Base-by-base conservation (phyloP, 2,329 filamentous ascomycete species). In the Clonostachys solani region DNA sequence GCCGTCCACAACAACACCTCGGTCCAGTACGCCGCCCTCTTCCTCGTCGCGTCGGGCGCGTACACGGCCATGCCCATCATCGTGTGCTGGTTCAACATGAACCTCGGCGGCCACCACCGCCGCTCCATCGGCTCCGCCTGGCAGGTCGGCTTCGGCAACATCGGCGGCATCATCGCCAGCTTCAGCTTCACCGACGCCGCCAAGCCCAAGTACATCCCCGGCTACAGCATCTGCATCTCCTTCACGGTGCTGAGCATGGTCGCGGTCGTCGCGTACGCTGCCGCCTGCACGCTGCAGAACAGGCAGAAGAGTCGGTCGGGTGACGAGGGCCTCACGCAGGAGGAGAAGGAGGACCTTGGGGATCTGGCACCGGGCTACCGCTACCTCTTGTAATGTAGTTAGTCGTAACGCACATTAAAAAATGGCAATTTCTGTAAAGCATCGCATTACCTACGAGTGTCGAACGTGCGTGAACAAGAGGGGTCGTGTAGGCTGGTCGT, bases 41-140 rank as follows among this genome's bases (percentile, higher is more conserved):
- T 95, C 72, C 72, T 96, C 33, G 81, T 95, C 44, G 86, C 88
- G 3, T 84, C 84, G 69, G 89, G 89, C 44, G 78, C 81, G 0
- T 96, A 95, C 67, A 84, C 83, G 1, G 89, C 91, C n/a, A 92
- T 96, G 86, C 91, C 92, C 0, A 84, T 96, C 33, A 81, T 91
- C 40, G 80, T 91, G 8, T 91, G 86, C 63, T 92, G 87, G 87
- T 91, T 86, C 64, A 86, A 85, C 56, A 89, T 90, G 81, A 92
- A 91, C 56, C 70, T 90, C 2, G 81, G 81, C 3, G 87, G 86
- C 0, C 87, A 91, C 60, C 84, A 84, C 48, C 77, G 86, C 4
- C 75, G 87, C 40, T 76, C 83, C 9, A 79, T 91, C 15, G 87
- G 87, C 12, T 81, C 81, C 9, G 87, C 85, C 1, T 91, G 85